These are phyloP conservation scores for Trametes cinnabarina DNA, from an alignment of 768 basidiomycete species.

Conservation along the genomic window DNA sequence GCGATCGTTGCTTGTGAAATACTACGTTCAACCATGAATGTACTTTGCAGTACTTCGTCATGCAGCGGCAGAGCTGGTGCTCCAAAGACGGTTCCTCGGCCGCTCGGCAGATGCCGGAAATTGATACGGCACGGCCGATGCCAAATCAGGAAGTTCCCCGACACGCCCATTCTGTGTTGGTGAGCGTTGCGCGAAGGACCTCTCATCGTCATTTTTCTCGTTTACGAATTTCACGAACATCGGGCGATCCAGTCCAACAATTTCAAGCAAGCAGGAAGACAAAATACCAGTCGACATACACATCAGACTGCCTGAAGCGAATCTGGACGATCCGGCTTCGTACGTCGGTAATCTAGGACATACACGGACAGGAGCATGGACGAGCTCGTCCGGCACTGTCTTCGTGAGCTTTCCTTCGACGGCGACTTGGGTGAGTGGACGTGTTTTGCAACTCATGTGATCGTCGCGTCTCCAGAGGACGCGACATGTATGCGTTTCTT, in stretches of 20 bases:
- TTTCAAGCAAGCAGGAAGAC: too few species aligned
- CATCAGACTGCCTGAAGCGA: too few species aligned
- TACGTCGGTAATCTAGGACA: too few species aligned
- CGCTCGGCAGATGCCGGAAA: constrained; percentile 3
- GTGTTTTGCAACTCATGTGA: constrained; percentile 14
- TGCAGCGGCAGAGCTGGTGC: too few species aligned
- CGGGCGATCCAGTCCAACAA: too few species aligned
- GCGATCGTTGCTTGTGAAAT: neutral
- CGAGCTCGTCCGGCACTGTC: constrained; percentile 78
- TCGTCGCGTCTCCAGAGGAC: constrained; percentile 2
- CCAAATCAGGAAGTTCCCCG: neutral
- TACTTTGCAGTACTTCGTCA: neutral
- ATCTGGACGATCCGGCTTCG: too few species aligned
- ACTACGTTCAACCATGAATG: neutral
- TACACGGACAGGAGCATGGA: constrained; percentile 51
- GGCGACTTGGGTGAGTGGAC: constrained; percentile 77
- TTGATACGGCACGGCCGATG: neutral
- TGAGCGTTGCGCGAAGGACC: neutral
- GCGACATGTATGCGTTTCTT: neutral
- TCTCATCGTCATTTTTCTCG: neutral
- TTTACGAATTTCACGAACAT: neutral
- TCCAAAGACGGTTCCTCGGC: too few species aligned
- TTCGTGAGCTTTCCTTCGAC: constrained; percentile 86
- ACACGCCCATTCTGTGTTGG: neutral
- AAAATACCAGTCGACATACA: too few species aligned